Evolutionary conservation across 1,139 yeast genomes (phyloP).

Genomic region (Lodderomyces orthopsilosis): DNA sequence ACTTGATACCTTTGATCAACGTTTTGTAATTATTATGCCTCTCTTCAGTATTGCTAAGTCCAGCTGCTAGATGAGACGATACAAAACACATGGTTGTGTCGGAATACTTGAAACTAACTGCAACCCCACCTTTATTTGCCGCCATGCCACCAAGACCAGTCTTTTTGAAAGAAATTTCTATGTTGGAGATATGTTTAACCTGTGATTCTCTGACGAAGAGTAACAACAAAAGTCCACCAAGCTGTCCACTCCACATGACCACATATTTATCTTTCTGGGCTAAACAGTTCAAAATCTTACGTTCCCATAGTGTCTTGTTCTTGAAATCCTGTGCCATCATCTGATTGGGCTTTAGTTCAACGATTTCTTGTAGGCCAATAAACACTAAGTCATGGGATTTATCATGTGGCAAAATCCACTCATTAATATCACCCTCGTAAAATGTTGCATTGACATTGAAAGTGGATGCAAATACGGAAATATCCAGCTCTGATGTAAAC

Average conservation of each 20-base stretch:
- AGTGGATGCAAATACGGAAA: slow-evolving; percentile 60
- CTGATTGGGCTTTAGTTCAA: slow-evolving; percentile 87
- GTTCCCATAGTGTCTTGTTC: slow-evolving; percentile 78
- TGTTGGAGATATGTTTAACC: slow-evolving; percentile 53
- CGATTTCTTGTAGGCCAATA: slow-evolving; percentile 88
- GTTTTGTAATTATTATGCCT: slow-evolving; percentile 79
- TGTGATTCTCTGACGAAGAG: slow-evolving; percentile 59
- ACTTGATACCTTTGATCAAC: slow-evolving; percentile 57
- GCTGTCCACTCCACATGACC: slow-evolving; percentile 78
- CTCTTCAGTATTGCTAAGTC: slow-evolving; percentile 71
- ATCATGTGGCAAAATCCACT: slow-evolving; percentile 56
- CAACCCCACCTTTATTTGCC: slow-evolving; percentile 94
- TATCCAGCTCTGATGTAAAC: slow-evolving; percentile 50
- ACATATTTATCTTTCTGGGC: slow-evolving; percentile 54
- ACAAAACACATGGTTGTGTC: slow-evolving; percentile 75
- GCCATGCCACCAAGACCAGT: slow-evolving; percentile 95
- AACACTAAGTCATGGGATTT: slow-evolving; percentile 62
- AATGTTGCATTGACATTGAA: slow-evolving; percentile 68
- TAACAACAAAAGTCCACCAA: slow-evolving; percentile 87
- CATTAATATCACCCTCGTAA: slow-evolving; percentile 48
- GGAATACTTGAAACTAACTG: slow-evolving; percentile 75
- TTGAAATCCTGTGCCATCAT: slow-evolving; percentile 79
- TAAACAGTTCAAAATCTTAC: slow-evolving; percentile 55
- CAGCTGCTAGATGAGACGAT: slow-evolving; percentile 90
- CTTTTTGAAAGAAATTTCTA: slow-evolving; percentile 78